Conservation (phyloP, 768 basidiomycete species). For the Mycena indigotica region DNA sequence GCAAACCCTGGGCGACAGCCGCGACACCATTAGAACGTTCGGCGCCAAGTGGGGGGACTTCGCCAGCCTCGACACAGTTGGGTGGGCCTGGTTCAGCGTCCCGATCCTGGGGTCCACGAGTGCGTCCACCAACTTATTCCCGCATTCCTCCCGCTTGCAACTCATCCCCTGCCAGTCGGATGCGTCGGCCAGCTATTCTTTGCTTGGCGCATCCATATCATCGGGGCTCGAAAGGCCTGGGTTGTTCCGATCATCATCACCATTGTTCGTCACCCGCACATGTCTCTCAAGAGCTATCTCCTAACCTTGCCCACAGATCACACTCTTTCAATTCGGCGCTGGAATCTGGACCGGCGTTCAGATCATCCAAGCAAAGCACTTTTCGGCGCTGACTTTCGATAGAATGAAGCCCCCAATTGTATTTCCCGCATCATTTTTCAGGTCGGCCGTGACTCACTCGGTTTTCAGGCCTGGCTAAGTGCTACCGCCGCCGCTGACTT, state of each 20-base stretch:
- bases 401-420: neutral
- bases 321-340: conserved; percentile 2
- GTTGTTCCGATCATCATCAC: conserved; percentile 20
- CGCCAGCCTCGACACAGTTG: conserved; percentile 14
- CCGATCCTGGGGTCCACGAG: conserved; percentile 22
- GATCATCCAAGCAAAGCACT: conserved; percentile 1
- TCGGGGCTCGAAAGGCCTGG: conserved; percentile 8
- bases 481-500: conserved; percentile 22
- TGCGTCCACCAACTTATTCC: too few relatives aligned
- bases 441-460: neutral
- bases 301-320: too few relatives aligned
- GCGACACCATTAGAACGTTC: conserved; percentile 24
- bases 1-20: conserved; percentile 23
- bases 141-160: neutral
- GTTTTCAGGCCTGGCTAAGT: conserved; percentile 21
- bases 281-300: too few relatives aligned
- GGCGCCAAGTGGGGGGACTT: conserved; percentile 22
- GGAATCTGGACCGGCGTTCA: conserved; percentile 5
- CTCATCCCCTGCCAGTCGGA: conserved; percentile 11
- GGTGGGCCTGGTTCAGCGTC: conserved; percentile 23
- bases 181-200: conserved; percentile 26
- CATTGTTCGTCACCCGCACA: conserved; percentile 5
- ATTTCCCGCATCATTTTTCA: neutral
- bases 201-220: conserved; percentile 26
- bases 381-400: neutral